Percentiles rank a stretch among this genome's conserved stretches.
Evolutionary conservation across 257 asterid species (phyloP).

Genomic region (Fraxinus americana): DNA sequence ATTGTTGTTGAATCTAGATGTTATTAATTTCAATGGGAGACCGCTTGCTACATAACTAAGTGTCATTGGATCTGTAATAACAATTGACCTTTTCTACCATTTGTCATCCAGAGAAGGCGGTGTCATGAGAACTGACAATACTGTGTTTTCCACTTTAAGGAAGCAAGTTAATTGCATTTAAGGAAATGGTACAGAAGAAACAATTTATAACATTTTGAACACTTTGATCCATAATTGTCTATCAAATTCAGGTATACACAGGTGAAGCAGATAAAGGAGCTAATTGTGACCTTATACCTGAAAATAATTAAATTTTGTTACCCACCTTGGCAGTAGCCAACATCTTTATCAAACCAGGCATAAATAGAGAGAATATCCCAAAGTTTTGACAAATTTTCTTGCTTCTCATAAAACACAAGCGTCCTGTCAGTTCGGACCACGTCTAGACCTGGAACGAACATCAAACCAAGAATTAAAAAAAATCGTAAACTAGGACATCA

Average conservation of each 20-base stretch:
- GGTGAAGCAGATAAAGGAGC: conserved; percentile 1
- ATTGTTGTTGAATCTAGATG: not conserved
- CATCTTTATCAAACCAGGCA: conserved; percentile 39
- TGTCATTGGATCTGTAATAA: not conserved
- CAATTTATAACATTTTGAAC: not conserved
- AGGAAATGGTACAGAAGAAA: not conserved
- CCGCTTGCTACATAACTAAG: not conserved
- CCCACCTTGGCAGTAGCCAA: conserved; percentile 95
- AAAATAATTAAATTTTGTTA: not conserved
- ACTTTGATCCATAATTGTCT: not conserved
- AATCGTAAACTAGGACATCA: conserved; percentile 8
- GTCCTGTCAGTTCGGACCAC: conserved; percentile 93
- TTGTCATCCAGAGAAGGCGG: not conserved
- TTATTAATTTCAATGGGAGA: not conserved
- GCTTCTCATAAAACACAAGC: conserved; percentile 70
- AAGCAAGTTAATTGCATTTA: not conserved
- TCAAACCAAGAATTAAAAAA: conserved; percentile 17
- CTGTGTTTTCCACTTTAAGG: not conserved
- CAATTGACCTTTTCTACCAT: not conserved
- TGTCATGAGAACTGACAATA: not conserved
- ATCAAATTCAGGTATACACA: not conserved
- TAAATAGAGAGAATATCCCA: conserved; percentile 62
- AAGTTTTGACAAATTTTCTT: conserved; percentile 74
- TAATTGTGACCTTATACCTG: not conserved
- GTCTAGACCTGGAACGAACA: conserved; percentile 69